Conservation (phyloP, 2,329 filamentous ascomycete species). For the Cyclaneusma minus region DNA sequence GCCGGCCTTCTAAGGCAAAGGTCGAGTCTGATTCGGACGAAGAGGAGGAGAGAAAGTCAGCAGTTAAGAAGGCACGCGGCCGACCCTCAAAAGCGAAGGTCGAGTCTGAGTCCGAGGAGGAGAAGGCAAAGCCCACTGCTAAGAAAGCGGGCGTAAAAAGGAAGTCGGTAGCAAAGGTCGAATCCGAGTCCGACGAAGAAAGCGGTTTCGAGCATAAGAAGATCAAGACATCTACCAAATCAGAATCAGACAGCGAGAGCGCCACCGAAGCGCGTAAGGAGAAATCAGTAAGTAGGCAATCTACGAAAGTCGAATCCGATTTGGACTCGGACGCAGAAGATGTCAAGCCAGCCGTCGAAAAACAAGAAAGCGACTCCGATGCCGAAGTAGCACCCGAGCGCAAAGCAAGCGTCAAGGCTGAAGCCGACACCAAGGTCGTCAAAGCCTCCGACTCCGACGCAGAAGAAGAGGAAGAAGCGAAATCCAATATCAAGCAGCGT, state of each 20-base stretch:
- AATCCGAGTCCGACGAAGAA: constrained; percentile 1
- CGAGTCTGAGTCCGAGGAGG: constrained; percentile 5
- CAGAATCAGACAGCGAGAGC: too few relatives aligned
- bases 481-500: constrained; percentile 9
- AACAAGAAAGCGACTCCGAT: too few relatives aligned
- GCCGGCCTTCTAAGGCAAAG: constrained; percentile 3
- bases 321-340: too few relatives aligned
- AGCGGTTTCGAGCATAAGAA: too few relatives aligned
- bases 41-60: constrained; percentile 6
- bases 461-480: constrained; percentile 14
- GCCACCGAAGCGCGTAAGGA: too few relatives aligned
- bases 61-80: constrained; percentile 5
- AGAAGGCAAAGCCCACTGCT: constrained; percentile 1
- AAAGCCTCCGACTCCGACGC: constrained; percentile 13
- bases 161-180: not conserved
- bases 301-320: constrained; percentile 11
- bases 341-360: too few relatives aligned
- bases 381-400: too few relatives aligned
- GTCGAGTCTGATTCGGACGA: too few relatives aligned
- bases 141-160: constrained; percentile 4
- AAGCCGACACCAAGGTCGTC: constrained; percentile 3
- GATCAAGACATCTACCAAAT: too few relatives aligned
- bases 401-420: not conserved
- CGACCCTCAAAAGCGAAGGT: constrained; percentile 5
- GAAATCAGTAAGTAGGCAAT: constrained; percentile 8